These are phyloP conservation scores for Scenedesmus sp. DNA, from an alignment of 163 green algal species.

Conservation along the genomic window DNA sequence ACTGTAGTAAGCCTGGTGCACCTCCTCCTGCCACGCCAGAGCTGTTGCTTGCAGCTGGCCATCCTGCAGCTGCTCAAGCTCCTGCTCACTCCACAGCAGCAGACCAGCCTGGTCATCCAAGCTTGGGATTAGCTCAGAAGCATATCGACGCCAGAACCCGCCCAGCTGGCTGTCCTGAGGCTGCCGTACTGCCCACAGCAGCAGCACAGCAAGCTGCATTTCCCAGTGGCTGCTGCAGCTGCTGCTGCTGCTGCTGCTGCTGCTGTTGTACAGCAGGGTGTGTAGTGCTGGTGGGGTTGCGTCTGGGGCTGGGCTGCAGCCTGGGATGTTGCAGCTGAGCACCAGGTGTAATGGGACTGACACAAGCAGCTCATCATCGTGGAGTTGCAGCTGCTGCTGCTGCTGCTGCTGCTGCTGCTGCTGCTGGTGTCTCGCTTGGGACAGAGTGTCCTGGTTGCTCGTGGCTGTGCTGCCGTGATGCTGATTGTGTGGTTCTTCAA, in stretches of 20 bases:
- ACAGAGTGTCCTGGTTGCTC: neutral
- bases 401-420: conserved; percentile 15
- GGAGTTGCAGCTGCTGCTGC: neutral
- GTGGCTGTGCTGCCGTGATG: neutral
- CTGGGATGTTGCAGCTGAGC: conserved; percentile 36
- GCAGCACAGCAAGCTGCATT: conserved; percentile 34
- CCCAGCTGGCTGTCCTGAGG: conserved; percentile 13
- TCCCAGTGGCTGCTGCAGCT: neutral
- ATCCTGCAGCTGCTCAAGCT: conserved; percentile 40
- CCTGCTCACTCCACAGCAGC: conserved; percentile 30
- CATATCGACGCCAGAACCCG: conserved; percentile 24
- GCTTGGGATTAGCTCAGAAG: neutral
- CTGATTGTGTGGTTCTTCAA: neutral
- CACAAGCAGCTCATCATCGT: neutral
- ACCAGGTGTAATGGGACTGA: conserved; percentile 32
- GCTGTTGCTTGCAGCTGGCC: conserved; percentile 24
- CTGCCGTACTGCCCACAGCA: conserved; percentile 34
- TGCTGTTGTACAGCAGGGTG: conserved; percentile 9
- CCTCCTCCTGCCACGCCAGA: conserved; percentile 32
- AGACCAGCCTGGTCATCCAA: conserved; percentile 8
- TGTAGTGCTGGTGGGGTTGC: neutral
- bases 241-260: neutral
- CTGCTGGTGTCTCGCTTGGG: neutral
- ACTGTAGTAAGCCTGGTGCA: neutral
- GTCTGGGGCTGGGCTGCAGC: conserved; percentile 12